These are phyloP conservation scores for Tilletia indica DNA, from an alignment of 1,284 basidiomycete genomes.

Conservation along the genomic window DNA sequence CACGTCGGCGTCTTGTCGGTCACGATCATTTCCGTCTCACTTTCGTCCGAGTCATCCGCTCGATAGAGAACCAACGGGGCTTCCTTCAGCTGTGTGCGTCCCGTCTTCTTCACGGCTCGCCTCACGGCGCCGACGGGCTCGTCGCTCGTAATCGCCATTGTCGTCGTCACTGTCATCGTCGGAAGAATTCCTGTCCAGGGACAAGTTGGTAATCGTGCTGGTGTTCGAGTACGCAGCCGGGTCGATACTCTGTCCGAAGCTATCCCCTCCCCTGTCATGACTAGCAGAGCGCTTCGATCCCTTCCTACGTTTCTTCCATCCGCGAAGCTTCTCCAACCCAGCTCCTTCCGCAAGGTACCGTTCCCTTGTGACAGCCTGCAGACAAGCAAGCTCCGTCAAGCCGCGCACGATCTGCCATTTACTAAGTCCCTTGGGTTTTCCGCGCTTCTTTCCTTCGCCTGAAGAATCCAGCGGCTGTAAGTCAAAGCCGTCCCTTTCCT, in stretches of 20 bases:
- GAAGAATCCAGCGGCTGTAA: neutral
- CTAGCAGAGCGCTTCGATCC: neutral
- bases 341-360: slow-evolving; percentile 46
- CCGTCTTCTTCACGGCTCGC: too few relatives aligned
- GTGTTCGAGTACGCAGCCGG: neutral
- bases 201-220: neutral
- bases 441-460: neutral
- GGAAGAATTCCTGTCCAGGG: neutral
- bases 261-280: neutral
- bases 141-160: slow-evolving; percentile 20
- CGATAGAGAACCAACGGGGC: too few relatives aligned
- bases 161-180: slow-evolving; percentile 17
- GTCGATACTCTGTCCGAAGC: neutral
- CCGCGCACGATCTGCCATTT: slow-evolving; percentile 47
- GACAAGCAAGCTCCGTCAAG: slow-evolving; percentile 44
- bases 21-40: slow-evolving; percentile 48
- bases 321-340: slow-evolving; percentile 35
- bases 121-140: neutral
- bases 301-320: slow-evolving; percentile 26
- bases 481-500: slow-evolving; percentile 7
- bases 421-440: slow-evolving; percentile 37
- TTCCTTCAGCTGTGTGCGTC: too few relatives aligned
- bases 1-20: slow-evolving; percentile 49
- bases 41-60: slow-evolving; percentile 30
- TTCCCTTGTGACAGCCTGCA: slow-evolving; percentile 49